Evolutionary conservation across 1,284 basidiomycete species (phyloP).

Genomic region (Leccinum griseonigrum): DNA sequence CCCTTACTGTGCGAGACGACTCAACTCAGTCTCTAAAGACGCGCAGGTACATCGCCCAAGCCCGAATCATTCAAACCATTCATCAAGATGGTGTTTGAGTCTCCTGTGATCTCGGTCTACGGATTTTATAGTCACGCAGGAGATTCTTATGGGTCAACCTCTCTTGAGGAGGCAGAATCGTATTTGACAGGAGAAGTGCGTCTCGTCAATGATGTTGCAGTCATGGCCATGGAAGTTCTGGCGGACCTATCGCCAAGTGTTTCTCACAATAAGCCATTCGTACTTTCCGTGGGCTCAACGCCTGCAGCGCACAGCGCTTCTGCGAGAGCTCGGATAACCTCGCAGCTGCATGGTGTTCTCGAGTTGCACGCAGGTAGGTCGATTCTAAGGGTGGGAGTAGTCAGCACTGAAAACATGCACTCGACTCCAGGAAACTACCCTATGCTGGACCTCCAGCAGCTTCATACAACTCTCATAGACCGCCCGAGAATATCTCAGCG

Average conservation of each 20-base stretch:
- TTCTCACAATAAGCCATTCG: slow-evolving; percentile 48
- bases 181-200: slow-evolving; percentile 74
- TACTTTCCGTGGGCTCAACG: slow-evolving; percentile 83
- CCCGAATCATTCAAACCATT: slow-evolving; percentile 58
- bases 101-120: slow-evolving; percentile 60
- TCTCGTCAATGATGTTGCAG: slow-evolving; percentile 67
- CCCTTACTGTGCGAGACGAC: background rate
- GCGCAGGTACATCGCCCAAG: slow-evolving; percentile 70
- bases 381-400: background rate
- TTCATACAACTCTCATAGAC: slow-evolving; percentile 67
- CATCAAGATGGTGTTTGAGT: slow-evolving; percentile 49
- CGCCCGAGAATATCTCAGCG: slow-evolving; percentile 59
- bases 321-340: slow-evolving; percentile 47
- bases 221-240: slow-evolving; percentile 52
- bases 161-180: slow-evolving; percentile 56
- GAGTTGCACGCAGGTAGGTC: slow-evolving; percentile 73
- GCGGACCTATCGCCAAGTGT: slow-evolving; percentile 32
- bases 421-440: slow-evolving; percentile 70
- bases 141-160: slow-evolving; percentile 72
- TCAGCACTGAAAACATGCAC: slow-evolving; percentile 6
- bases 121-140: slow-evolving; percentile 86
- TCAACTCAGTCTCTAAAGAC: slow-evolving; percentile 44
- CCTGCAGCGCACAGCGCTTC: slow-evolving; percentile 79
- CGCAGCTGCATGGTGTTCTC: slow-evolving; percentile 55
- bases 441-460: slow-evolving; percentile 81